Evolutionary conservation across 2,329 filamentous ascomycete species (phyloP).

Genomic region (Arthrobotrys sphaeroides): DNA sequence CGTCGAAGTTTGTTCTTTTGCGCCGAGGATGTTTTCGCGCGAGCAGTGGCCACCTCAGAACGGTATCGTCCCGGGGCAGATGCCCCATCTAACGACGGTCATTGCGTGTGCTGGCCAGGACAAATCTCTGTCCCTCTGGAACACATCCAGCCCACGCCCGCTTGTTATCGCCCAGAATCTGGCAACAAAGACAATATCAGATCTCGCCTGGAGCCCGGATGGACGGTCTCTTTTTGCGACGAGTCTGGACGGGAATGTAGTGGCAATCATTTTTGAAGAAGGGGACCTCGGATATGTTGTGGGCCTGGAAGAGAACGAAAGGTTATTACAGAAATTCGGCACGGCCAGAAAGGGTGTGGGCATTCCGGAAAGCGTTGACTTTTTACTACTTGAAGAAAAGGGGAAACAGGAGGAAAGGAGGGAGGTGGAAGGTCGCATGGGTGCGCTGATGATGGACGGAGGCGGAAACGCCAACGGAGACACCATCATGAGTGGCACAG

Average conservation of each 20-base stretch:
- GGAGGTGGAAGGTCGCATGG: constrained; percentile 93
- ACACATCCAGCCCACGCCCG: constrained; percentile 90
- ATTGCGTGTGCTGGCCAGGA: constrained; percentile 97
- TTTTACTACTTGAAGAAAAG: constrained; percentile 83
- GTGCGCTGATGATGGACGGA: constrained; percentile 78
- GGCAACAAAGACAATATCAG: constrained; percentile 88
- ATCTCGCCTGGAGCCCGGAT: constrained; percentile 92
- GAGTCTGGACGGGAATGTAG: constrained; percentile 87
- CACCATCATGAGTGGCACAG: constrained; percentile 65
- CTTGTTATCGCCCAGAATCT: constrained; percentile 90
- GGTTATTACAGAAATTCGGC: constrained; percentile 90
- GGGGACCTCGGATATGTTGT: constrained; percentile 92
- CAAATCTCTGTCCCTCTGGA: constrained; percentile 96
- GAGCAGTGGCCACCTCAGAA: constrained; percentile 68
- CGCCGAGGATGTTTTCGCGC: constrained; percentile 83
- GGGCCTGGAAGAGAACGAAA: constrained; percentile 86
- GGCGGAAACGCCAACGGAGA: constrained; percentile 72
- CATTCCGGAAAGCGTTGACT: constrained; percentile 90
- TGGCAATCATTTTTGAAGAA: constrained; percentile 81
- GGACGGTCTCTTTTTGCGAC: constrained; percentile 86
- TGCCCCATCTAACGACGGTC: constrained; percentile 75
- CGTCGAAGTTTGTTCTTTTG: constrained; percentile 97
- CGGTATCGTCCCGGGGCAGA: constrained; percentile 60
- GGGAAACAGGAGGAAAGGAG: constrained; percentile 91
- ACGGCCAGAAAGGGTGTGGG: constrained; percentile 86